Conservation (phyloP, 192 early-diverging fungal species). For the Coemansia sp. region DNA sequence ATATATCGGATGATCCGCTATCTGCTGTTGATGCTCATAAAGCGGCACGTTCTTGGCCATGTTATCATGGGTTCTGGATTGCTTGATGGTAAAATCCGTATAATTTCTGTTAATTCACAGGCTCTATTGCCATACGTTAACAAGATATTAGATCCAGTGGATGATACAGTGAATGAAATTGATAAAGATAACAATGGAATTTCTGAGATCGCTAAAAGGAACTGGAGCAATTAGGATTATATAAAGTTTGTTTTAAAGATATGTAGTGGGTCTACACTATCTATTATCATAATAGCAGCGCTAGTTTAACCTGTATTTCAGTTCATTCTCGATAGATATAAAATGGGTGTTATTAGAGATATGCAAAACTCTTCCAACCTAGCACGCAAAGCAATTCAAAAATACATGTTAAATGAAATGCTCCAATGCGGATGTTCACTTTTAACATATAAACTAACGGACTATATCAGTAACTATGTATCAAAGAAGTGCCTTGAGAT, state of each 20-base stretch:
- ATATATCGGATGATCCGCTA: constrained; percentile 83
- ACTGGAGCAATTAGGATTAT: constrained; percentile 17
- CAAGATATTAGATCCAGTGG: constrained; percentile 39
- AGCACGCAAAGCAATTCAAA: not conserved
- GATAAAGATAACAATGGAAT: not conserved
- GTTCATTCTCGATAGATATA: constrained; percentile 18
- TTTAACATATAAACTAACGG: not conserved
- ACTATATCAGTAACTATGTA: not conserved
- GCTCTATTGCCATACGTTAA: constrained; percentile 74
- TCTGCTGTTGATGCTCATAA: constrained; percentile 79
- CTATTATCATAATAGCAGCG: constrained; percentile 15
- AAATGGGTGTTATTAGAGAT: constrained; percentile 16
- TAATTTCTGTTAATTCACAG: constrained; percentile 82
- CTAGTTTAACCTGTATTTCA: constrained; percentile 14
- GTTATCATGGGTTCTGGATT: constrained; percentile 56
- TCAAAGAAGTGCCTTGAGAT: not conserved
- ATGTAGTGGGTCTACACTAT: constrained; percentile 16
- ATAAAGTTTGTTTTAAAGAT: constrained; percentile 15
- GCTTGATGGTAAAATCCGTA: constrained; percentile 70
- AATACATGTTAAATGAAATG: constrained; percentile 23
- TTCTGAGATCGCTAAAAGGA: not conserved
- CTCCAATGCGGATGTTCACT: not conserved
- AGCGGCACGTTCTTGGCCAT: constrained; percentile 68
- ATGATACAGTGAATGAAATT: not conserved
- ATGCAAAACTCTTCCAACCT: not conserved